A percentile compares a stretch with the other conserved stretches of the same genome.
Evolutionary conservation across 129 eudicot species (phyloP).

Genomic region (Logfia minima): DNA sequence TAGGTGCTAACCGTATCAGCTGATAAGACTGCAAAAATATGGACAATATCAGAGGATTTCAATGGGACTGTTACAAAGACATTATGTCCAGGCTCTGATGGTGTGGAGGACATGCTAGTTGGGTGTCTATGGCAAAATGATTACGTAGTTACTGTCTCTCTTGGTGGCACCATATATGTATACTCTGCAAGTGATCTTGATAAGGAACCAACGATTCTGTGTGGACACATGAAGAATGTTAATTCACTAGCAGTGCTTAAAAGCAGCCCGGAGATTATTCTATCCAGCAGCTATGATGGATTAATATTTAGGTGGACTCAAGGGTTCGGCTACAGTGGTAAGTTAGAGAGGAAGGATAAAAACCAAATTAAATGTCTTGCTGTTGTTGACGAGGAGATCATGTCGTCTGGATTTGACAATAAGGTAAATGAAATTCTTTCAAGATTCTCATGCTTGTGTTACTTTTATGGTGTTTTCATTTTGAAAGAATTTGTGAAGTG

Average conservation of each 20-base stretch:
- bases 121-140: slow-evolving; percentile 97
- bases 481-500: not conserved
- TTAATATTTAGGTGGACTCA: slow-evolving; percentile 72
- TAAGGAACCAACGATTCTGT: slow-evolving; percentile 60
- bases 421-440: slow-evolving; percentile 47
- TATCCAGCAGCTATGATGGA: slow-evolving; percentile 93
- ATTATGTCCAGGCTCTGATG: slow-evolving; percentile 75
- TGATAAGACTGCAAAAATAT: slow-evolving; percentile 87
- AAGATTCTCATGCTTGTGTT: slow-evolving; percentile 21
- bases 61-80: slow-evolving; percentile 65
- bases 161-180: slow-evolving; percentile 80
- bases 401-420: slow-evolving; percentile 82
- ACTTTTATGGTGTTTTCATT: slow-evolving; percentile 5
- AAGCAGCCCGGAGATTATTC: slow-evolving; percentile 51
- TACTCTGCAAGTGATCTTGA: slow-evolving; percentile 79
- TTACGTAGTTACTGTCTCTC: slow-evolving; percentile 78
- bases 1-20: slow-evolving; percentile 94
- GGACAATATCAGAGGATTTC: slow-evolving; percentile 81
- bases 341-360: slow-evolving; percentile 60
- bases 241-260: slow-evolving; percentile 67
- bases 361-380: slow-evolving; percentile 84
- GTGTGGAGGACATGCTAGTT: slow-evolving; percentile 92
- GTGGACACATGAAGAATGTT: slow-evolving; percentile 90
- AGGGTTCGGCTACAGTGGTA: slow-evolving; percentile 73
- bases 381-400: slow-evolving; percentile 70